Evolutionary conservation across 2,329 filamentous ascomycete species (phyloP).

Genomic region (Diaporthe velutina): DNA sequence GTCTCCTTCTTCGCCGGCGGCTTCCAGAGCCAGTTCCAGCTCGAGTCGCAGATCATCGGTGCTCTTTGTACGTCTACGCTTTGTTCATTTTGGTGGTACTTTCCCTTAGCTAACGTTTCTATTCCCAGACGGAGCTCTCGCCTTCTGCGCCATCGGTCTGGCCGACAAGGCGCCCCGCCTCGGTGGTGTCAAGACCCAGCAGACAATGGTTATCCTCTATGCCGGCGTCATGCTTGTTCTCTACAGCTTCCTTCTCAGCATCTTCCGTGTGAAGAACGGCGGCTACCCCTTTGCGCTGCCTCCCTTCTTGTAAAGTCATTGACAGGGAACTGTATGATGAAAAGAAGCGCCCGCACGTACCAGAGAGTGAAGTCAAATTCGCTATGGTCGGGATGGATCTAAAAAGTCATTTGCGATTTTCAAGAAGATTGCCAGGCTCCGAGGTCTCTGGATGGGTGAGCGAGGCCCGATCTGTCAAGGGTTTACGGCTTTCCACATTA

Average conservation of each 20-base stretch:
- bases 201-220: conserved; percentile 86
- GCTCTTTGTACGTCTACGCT: conserved; percentile 78
- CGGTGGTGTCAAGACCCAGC: conserved; percentile 80
- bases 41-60: conserved; percentile 96
- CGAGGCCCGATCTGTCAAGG: too few species aligned
- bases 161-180: conserved; percentile 95
- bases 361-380: neutral
- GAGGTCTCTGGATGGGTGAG: neutral
- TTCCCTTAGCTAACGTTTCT: conserved; percentile 42
- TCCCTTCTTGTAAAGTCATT: conserved; percentile 74
- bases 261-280: conserved; percentile 95
- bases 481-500: neutral
- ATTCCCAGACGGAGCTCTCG: conserved; percentile 73
- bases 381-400: neutral
- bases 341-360: neutral
- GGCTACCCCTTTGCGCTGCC: conserved; percentile 96
- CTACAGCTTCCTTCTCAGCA: conserved; percentile 94
- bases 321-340: neutral
- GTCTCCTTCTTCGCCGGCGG: conserved; percentile 91
- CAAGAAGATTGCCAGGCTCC: neutral
- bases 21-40: conserved; percentile 92
- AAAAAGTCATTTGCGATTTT: neutral
- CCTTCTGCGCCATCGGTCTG: conserved; percentile 92
- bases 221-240: conserved; percentile 80
- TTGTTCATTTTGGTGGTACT: neutral